These are phyloP conservation scores for Nicotiana otophora DNA, from an alignment of 257 asterid species.

Conservation along the genomic window DNA sequence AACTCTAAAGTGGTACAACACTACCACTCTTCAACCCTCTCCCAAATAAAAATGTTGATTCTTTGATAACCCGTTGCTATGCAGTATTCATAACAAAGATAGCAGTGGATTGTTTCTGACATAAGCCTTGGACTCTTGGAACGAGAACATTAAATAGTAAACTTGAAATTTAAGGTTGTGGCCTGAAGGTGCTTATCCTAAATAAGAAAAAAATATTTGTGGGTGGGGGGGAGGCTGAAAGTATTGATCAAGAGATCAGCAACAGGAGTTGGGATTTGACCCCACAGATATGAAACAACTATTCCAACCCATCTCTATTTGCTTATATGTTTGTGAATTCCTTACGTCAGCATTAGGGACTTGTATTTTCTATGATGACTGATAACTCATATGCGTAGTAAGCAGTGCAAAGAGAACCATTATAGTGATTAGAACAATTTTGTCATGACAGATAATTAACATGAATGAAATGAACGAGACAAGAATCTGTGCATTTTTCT, in stretches of 20 bases:
- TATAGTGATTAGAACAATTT: background rate
- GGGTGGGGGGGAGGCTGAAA: background rate
- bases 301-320: background rate
- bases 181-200: background rate
- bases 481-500: background rate
- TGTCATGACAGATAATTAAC: background rate
- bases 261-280: background rate
- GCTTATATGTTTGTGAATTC: background rate
- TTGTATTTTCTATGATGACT: background rate
- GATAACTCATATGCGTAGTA: background rate
- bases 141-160: background rate
- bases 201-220: background rate
- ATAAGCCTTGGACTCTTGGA: background rate
- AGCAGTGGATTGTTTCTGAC: background rate
- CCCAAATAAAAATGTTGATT: background rate
- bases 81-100: background rate
- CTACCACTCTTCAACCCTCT: background rate
- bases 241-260: background rate
- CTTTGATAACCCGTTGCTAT: background rate
- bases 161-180: background rate
- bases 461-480: background rate
- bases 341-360: background rate
- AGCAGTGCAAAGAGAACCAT: background rate
- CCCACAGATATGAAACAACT: background rate
- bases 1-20: constrained; percentile 26